Evolutionary conservation across 2,329 filamentous ascomycete genomes (phyloP), one percentile per base, ranked within the genome.

Genomic region (Ascochyta koolunga): DNA sequence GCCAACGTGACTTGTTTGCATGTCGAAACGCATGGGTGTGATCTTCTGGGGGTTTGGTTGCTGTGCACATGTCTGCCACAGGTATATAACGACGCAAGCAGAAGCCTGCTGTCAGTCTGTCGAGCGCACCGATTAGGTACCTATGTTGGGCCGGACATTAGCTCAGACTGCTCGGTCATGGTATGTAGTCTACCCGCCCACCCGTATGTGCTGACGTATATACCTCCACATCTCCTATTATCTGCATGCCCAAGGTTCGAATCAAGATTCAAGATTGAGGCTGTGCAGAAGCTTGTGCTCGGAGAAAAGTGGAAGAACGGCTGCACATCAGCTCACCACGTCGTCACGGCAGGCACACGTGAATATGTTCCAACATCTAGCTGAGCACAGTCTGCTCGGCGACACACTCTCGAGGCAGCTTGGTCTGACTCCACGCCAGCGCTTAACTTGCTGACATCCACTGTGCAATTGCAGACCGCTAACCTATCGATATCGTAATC

Each of bases 211-310:
- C 51, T 54, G 51, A 50, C 45, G 51, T 50, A 40, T 50, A 40
- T 45, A 40, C 40, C 45, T 50, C 45, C 51, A 40, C 39, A 40
- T 36, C 45, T 54, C 51, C 51, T 50, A 40, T 50, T 18, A 7
- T 38, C 4, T 36, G 36, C 39, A 27, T 41, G 19, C 22, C 19
- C 35, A 38, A n/a, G 22, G 25, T 50, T 37, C 46, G 16, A 46
- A 54, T 50, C 45, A 44, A 50, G 35, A 46, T 40, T 47, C 36
- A 10, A 19, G 31, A 45, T 33, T 50, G 51, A 46, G 51, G 51
- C 51, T 54, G 51, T 54, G 51, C 40, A 54, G 31, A 46, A 45
- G 51, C 45, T 50, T 54, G 46, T 50, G 51, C 45, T 18, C 45
- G 36, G 41, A 37, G 45, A 25, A 50, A 37, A 18, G 40, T 40